These are phyloP conservation scores for Eucalyptus cloeziana DNA, from an alignment of 345 rosid genomes.

Conservation along the genomic window DNA sequence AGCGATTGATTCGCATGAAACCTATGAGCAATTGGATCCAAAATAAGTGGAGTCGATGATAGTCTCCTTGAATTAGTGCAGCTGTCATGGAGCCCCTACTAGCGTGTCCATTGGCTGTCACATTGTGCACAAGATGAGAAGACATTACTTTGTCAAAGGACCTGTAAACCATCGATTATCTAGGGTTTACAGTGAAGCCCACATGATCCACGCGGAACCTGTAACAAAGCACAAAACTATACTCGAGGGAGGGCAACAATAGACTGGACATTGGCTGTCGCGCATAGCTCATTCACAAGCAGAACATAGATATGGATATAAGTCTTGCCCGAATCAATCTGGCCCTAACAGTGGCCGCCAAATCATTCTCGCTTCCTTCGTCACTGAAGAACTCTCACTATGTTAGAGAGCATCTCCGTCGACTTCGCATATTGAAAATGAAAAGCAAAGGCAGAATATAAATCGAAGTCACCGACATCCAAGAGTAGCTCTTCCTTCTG, in stretches of 20 bases:
- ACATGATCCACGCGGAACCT: not conserved
- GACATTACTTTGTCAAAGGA: not conserved
- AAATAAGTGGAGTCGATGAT: not conserved
- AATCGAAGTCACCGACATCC: conserved; percentile 41
- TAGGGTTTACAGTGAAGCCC: not conserved
- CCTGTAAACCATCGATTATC: not conserved
- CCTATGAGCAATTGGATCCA: not conserved
- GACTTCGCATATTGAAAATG: not conserved
- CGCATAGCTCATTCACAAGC: not conserved
- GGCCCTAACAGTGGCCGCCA: not conserved
- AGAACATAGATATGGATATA: not conserved
- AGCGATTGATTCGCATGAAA: not conserved
- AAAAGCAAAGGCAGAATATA: not conserved
- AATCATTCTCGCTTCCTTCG: not conserved
- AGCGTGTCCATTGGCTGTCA: not conserved
- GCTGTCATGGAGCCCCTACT: not conserved
- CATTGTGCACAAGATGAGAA: not conserved
- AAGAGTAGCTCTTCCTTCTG: conserved; percentile 36
- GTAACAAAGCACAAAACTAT: not conserved
- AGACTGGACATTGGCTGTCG: not conserved
- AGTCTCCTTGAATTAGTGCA: not conserved
- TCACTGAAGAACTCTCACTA: not conserved
- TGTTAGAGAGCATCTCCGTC: not conserved
- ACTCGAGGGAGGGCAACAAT: not conserved
- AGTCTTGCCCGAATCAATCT: not conserved